These are phyloP conservation scores for Pseudotsuga menziesii DNA, from an alignment of 75 land plant genomes.

Conservation along the genomic window DNA sequence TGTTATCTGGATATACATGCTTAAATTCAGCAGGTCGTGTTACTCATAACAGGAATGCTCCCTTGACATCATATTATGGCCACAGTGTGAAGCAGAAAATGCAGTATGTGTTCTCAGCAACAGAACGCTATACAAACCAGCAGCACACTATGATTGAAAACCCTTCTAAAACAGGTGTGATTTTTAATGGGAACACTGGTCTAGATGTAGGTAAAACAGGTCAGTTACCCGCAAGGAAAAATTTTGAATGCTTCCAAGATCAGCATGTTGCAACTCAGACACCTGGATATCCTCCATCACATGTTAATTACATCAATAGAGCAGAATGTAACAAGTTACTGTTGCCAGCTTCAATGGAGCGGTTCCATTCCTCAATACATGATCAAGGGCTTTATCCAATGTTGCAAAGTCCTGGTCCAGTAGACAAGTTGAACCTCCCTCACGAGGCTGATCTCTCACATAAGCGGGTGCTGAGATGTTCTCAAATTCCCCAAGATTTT, in stretches of 20 bases:
- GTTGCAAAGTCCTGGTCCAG: not conserved
- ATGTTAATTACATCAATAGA: not conserved
- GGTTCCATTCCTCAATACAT: not conserved
- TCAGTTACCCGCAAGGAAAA: not conserved
- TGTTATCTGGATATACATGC: no score
- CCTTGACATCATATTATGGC: not conserved
- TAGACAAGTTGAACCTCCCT: not conserved
- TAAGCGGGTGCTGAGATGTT: not conserved
- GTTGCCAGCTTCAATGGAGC: not conserved
- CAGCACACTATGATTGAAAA: not conserved
- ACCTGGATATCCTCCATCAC: not conserved
- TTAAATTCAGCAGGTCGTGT: not conserved
- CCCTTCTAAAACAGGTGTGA: not conserved
- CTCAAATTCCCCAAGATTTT: not conserved
- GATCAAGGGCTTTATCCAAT: not conserved
- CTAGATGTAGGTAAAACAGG: not conserved
- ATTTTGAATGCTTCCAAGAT: not conserved
- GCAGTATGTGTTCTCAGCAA: not conserved
- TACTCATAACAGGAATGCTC: not conserved
- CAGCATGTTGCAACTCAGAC: not conserved
- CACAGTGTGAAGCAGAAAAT: not conserved
- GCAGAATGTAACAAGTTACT: not conserved
- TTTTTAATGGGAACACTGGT: not conserved
- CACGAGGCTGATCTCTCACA: not conserved
- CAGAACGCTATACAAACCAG: not conserved